Base-by-base conservation (phyloP, 2,329 filamentous ascomycete genomes). In the Beauveria pseudobassiana region DNA sequence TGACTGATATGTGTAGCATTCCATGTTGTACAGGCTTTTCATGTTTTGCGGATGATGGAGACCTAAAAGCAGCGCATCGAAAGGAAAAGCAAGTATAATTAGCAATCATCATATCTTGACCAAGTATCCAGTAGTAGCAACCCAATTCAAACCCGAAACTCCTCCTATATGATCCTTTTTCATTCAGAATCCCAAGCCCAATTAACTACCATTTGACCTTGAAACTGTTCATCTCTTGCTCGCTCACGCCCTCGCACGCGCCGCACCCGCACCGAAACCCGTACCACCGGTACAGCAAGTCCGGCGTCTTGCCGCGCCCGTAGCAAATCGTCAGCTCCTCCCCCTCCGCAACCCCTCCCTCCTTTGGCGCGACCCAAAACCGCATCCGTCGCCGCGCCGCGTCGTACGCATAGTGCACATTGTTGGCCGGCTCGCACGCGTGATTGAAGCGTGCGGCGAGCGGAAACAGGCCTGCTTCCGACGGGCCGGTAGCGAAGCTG, bases 391-490 rank as follows among this genome's bases (percentile, higher is more conserved):
- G 64, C 1, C 65, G 62, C 0, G 61, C 46, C 0, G 55, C 6
- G 56, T 81, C 74, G 65, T 77, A 83, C 1, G 52, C 65, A 66
- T 80, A 85, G 1, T 71, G 65, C 28, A 83, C 67, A 49, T 78
- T 82, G 59, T 75, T 69, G 3, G 65, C 69, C 0, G 76, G 73
- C 1, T 65, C 63, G 66, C 84, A 87, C 0, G 82, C 78, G 67
- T 87, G 84, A 67, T 87, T 87, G 71, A 87, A 85, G 2, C 83
- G 76, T 0, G 82, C 79, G 0, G 78, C 80, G 6, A 82, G 72
- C 1, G 79, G 74, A 62, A 83, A 84, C 2, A 85, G 63, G 1
- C 74, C 76, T 0, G 74, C 77, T 7, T 69, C 65, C 12, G 12
- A 3, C 65, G 22, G 1, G 1, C 38, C 46, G 9, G 69, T 68